A percentile compares a stretch with the other conserved stretches of the same genome.
These are phyloP conservation scores for Rugonectria rugulosa DNA, from an alignment of 2,329 filamentous ascomycete genomes.

Conservation along the genomic window DNA sequence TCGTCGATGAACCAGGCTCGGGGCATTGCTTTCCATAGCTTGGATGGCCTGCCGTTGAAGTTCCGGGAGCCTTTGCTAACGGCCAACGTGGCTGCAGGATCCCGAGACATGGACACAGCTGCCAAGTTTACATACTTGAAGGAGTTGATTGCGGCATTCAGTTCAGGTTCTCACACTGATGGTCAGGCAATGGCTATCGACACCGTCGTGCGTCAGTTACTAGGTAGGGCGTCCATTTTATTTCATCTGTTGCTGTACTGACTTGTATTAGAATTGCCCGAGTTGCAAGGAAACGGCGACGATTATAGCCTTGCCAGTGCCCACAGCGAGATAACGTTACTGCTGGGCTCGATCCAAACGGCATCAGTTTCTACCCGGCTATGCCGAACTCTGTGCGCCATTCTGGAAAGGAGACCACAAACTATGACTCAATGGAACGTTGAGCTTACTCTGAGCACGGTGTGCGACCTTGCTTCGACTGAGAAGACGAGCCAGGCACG, in stretches of 20 bases:
- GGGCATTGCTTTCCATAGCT: constrained; percentile 44
- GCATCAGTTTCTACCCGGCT: constrained; percentile 47
- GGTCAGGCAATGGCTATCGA: constrained; percentile 55
- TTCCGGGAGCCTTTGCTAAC: constrained; percentile 44
- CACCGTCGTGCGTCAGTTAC: constrained; percentile 50
- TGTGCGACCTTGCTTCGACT: constrained; percentile 47
- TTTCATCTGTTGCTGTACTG: constrained; percentile 1
- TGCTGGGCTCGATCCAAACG: constrained; percentile 41
- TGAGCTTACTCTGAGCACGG: constrained; percentile 58
- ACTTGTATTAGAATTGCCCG: constrained; percentile 39
- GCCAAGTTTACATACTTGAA: constrained; percentile 49
- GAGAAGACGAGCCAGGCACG: constrained; percentile 39
- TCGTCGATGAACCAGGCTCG: constrained; percentile 42
- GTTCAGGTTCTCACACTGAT: constrained; percentile 41
- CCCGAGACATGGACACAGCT: constrained; percentile 41
- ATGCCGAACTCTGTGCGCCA: constrained; percentile 51
- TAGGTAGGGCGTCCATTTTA: constrained; percentile 40
- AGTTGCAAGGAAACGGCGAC: constrained; percentile 37
- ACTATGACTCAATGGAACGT: constrained; percentile 67
- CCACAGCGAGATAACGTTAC: constrained; percentile 51
- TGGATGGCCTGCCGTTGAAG: constrained; percentile 39
- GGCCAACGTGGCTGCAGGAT: constrained; percentile 43
- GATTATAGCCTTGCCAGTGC: constrained; percentile 49
- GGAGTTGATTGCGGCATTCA: constrained; percentile 45
- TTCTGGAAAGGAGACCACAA: constrained; percentile 59